Conservation (phyloP, 768 basidiomycete species). For the Tricholoma saponaceum region DNA sequence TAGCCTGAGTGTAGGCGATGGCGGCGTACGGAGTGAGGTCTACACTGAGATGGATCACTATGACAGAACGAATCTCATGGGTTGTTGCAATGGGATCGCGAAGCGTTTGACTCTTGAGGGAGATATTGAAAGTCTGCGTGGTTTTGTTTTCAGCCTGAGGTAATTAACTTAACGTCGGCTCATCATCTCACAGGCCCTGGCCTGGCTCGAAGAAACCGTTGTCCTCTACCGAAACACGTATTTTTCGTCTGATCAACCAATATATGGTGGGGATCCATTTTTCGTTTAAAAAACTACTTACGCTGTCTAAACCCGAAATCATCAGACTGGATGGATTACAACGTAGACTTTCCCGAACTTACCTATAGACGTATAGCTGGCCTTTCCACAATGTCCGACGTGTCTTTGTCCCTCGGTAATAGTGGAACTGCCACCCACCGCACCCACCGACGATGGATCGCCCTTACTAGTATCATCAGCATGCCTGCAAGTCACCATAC, state of each 20-base stretch:
- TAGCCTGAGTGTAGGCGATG: constrained; percentile 4
- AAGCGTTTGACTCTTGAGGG: constrained; percentile 13
- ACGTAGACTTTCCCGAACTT: constrained; percentile 22
- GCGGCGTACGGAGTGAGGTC: constrained; percentile 4
- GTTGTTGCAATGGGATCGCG: constrained; percentile 14
- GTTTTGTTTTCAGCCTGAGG: constrained; percentile 10
- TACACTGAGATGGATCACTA: constrained; percentile 5
- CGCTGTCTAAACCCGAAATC: not conserved
- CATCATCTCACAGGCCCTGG: too few relatives aligned
- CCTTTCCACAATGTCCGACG: constrained; percentile 17
- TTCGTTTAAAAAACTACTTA: too few relatives aligned
- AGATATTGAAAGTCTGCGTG: constrained; percentile 7
- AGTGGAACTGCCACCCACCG: constrained; percentile 27
- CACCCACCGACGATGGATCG: constrained; percentile 16
- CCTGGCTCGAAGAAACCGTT: constrained; percentile 25
- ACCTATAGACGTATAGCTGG: constrained; percentile 20
- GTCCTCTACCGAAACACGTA: constrained; percentile 19
- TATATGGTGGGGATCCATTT: constrained; percentile 6
- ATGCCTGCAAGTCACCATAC: constrained; percentile 13
- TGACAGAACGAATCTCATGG: constrained; percentile 15
- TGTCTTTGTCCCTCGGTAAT: constrained; percentile 29
- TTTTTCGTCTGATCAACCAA: constrained; percentile 5
- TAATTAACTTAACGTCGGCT: too few relatives aligned
- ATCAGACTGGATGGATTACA: constrained; percentile 20
- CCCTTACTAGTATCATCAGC: constrained; percentile 6